Evolutionary conservation across 176 grass and related monocot genomes (phyloP).

Genomic region (Avena insularis): DNA sequence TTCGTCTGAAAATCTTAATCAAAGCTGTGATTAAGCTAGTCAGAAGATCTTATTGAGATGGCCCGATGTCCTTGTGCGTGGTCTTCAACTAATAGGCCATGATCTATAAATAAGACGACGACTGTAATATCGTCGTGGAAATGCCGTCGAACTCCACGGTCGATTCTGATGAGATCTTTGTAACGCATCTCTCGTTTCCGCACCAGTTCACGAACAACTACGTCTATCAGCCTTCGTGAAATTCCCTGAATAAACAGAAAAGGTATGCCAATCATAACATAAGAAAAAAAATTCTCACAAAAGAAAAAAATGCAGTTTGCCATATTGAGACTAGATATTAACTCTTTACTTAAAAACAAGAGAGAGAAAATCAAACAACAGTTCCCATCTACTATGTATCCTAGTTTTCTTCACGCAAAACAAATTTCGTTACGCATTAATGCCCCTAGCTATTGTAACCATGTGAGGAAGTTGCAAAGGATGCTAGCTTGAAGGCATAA

Average conservation of each 20-base stretch:
- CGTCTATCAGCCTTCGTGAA: conserved; percentile 72
- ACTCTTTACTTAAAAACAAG: neutral
- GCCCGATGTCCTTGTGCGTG: conserved; percentile 38
- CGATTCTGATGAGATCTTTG: conserved; percentile 68
- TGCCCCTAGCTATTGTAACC: no score
- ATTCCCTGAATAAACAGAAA: conserved; percentile 60
- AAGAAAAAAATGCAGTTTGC: neutral
- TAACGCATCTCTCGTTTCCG: conserved; percentile 79
- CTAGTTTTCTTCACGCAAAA: no score
- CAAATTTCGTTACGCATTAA: no score
- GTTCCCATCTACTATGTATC: no score
- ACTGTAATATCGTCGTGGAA: conserved; percentile 93
- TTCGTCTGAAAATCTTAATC: no score
- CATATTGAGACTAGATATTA: neutral
- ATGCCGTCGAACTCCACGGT: conserved; percentile 81
- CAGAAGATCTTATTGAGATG: conserved; percentile 66
- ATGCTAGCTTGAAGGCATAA: no score
- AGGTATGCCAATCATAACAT: neutral
- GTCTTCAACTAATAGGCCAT: conserved; percentile 50
- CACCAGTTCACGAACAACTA: conserved; percentile 71
- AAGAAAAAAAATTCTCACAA: neutral
- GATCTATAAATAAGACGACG: conserved; percentile 79
- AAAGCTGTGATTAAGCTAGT: no score
- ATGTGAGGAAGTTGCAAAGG: no score
- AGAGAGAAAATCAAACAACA: neutral